Percentiles rank a stretch among this genome's conserved stretches.
Conservation (phyloP, 768 basidiomycete species). For the Dentipellis sp. region DNA sequence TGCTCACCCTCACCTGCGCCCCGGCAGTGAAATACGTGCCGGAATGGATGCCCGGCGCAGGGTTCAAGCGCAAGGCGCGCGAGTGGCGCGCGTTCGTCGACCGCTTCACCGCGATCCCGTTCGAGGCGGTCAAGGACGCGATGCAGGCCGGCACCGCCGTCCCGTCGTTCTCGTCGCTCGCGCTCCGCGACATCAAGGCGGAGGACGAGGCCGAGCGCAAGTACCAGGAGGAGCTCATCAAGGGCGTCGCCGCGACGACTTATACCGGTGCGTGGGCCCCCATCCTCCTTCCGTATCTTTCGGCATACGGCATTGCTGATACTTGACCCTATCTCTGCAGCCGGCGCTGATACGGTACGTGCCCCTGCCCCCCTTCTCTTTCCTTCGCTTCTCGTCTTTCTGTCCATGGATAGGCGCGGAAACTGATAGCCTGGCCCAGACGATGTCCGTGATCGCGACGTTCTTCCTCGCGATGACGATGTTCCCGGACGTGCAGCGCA, state of each 20-base stretch:
- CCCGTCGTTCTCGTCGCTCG: conserved; percentile 11
- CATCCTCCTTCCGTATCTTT: background rate
- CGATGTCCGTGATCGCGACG: conserved; percentile 11
- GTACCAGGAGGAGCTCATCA: conserved; percentile 15
- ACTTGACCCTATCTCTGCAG: background rate
- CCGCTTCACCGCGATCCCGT: background rate
- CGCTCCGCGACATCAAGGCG: conserved; percentile 10
- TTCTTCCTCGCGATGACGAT: conserved; percentile 18
- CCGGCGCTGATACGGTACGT: conserved; percentile 15
- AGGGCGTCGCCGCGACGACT: conserved; percentile 1
- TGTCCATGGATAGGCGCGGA: background rate
- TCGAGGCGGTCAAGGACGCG: background rate
- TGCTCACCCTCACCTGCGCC: background rate
- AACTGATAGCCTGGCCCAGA: background rate
- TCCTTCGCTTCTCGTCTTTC: too few species aligned
- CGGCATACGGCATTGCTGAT: background rate
- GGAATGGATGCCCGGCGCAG: conserved; percentile 17
- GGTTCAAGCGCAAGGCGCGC: background rate
- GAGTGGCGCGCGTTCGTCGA: background rate
- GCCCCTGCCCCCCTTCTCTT: background rate
- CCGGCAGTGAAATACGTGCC: conserved; percentile 16
- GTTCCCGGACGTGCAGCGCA: conserved; percentile 13
- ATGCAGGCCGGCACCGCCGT: background rate
- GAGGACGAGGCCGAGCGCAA: conserved; percentile 9
- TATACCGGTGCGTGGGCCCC: background rate